phyloP scores from a whole-genome alignment of 108 stramenopile genomes.

The Cyclostephanos invisitatus region DNA sequence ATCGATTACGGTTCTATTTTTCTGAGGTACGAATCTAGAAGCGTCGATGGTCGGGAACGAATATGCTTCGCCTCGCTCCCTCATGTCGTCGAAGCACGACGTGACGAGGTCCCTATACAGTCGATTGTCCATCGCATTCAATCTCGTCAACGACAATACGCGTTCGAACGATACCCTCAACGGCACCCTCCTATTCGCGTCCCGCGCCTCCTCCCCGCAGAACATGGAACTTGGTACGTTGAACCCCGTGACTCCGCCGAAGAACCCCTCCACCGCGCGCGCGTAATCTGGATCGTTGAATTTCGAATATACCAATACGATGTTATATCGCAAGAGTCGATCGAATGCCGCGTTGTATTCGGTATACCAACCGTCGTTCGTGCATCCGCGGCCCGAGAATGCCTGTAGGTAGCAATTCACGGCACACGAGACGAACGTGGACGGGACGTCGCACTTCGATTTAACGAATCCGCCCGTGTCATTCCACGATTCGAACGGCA shows the following conservation, averaged over 20 bases:
- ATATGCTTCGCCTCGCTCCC: slow-evolving; percentile 12
- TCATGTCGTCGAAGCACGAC: slow-evolving; percentile 15
- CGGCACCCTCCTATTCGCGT: slow-evolving; percentile 33
- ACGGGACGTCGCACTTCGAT: slow-evolving; percentile 24
- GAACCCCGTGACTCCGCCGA: slow-evolving; percentile 40
- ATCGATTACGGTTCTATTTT: slow-evolving; percentile 22
- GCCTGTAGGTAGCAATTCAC: slow-evolving; percentile 47
- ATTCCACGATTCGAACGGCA: slow-evolving; percentile 26
- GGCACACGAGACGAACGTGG: slow-evolving; percentile 31
- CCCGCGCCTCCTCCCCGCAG: slow-evolving; percentile 34
- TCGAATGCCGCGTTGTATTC: slow-evolving; percentile 28
- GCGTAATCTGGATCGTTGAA: slow-evolving; percentile 31
- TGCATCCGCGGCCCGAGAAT: slow-evolving; percentile 36
- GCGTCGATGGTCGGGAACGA: slow-evolving; percentile 20
- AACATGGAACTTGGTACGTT: slow-evolving; percentile 17
- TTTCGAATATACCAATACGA: slow-evolving; percentile 34
- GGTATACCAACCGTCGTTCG: slow-evolving; percentile 29
- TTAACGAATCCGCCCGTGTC: slow-evolving; percentile 26
- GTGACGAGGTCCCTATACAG: slow-evolving; percentile 21
- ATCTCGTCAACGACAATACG: slow-evolving; percentile 22
- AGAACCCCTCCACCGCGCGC: slow-evolving; percentile 27
- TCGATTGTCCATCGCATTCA: slow-evolving; percentile 36
- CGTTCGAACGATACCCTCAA: slow-evolving; percentile 25
- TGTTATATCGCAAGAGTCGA: slow-evolving; percentile 34
- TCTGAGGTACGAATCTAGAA: slow-evolving; percentile 16